A percentile compares a stretch with the other conserved stretches of the same genome.
Conservation (phyloP, 2,329 filamentous ascomycete species). For the Microthyrium microscopicum region DNA sequence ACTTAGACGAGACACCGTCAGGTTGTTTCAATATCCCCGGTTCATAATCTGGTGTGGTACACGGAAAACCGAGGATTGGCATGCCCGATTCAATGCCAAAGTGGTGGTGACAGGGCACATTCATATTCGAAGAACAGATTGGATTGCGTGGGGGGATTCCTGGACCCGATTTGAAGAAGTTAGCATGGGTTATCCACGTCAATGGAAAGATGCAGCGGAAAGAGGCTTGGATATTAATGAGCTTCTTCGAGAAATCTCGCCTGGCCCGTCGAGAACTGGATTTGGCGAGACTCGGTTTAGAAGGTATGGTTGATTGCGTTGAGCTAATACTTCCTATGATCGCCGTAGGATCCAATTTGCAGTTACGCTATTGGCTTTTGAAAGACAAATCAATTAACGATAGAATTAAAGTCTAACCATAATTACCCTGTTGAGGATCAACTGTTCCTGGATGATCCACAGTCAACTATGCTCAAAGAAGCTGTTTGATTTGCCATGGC, state of each 20-base stretch:
- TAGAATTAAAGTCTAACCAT: no score
- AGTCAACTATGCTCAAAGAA: no score
- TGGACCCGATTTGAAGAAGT: constrained; percentile 30
- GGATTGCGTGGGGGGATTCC: constrained; percentile 21
- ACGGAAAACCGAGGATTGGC: constrained; percentile 30
- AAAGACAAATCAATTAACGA: no score
- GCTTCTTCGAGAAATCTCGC: constrained; percentile 28
- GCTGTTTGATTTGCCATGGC: no score
- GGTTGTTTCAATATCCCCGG: constrained; percentile 24
- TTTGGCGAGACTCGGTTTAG: no score
- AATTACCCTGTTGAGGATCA: no score
- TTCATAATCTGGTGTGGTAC: constrained; percentile 32
- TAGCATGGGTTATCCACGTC: constrained; percentile 29
- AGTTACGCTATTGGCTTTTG: no score
- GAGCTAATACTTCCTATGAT: no score
- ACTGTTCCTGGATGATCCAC: no score
- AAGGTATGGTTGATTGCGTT: no score
- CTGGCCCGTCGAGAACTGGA: no score
- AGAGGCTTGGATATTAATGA: constrained; percentile 28
- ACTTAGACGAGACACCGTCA: constrained; percentile 26
- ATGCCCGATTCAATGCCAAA: constrained; percentile 27
- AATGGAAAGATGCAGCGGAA: constrained; percentile 28
- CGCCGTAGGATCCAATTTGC: no score
- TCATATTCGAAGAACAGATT: constrained; percentile 30
- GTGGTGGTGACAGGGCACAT: constrained; percentile 30